A percentile compares a stretch with the other conserved stretches of the same genome.
Evolutionary conservation across 345 rosid species (phyloP).

Genomic region (Sapria himalayana): DNA sequence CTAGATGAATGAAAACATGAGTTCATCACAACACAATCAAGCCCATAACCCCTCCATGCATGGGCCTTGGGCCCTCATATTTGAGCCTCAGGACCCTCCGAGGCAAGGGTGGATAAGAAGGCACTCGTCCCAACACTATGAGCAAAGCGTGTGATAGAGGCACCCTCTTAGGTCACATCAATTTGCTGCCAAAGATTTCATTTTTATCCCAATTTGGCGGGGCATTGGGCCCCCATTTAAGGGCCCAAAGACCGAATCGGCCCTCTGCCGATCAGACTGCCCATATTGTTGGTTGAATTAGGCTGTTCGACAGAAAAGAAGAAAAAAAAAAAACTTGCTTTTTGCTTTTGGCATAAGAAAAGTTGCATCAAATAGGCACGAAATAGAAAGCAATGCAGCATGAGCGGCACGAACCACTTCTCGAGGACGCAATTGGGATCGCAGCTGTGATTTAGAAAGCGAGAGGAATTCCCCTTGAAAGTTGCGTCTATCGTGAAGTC

Average conservation of each 20-base stretch:
- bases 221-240: no score
- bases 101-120: no score
- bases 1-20: conserved; percentile 22
- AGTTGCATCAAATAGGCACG: background rate
- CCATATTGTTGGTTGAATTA: no score
- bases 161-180: no score
- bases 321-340: background rate
- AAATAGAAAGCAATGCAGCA: conserved; percentile 1
- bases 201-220: no score
- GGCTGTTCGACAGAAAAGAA: background rate
- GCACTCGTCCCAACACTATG: no score
- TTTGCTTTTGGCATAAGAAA: background rate
- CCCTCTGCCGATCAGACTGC: no score
- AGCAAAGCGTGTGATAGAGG: no score
- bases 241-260: no score
- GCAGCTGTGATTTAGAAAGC: conserved; percentile 89
- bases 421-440: conserved; percentile 70
- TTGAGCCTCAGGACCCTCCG: background rate
- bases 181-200: no score
- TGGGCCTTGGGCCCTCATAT: background rate
- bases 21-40: background rate
- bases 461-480: conserved; percentile 78
- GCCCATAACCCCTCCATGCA: conserved; percentile 1
- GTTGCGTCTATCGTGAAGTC: conserved; percentile 97
- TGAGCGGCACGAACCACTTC: conserved; percentile 44